Percentiles rank a stretch among this genome's conserved stretches.
These are phyloP conservation scores for Paecilomyces dactylethromorphus DNA, from an alignment of 2,329 filamentous ascomycete genomes.

Conservation along the genomic window DNA sequence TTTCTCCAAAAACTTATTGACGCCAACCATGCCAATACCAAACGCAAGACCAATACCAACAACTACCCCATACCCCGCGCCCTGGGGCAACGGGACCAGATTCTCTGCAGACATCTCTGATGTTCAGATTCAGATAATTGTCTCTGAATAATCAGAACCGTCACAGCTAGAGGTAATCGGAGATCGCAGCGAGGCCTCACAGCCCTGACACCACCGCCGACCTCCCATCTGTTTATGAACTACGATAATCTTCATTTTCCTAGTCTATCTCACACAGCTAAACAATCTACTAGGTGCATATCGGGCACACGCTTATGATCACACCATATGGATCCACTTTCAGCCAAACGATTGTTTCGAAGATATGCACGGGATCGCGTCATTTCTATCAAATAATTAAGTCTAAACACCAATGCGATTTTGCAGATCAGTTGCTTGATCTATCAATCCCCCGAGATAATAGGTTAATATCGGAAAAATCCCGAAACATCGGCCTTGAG, in stretches of 20 bases:
- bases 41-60: slow-evolving; percentile 5
- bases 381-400: background rate
- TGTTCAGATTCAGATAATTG: background rate
- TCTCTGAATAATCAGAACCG: background rate
- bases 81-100: slow-evolving; percentile 1
- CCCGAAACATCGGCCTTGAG: background rate
- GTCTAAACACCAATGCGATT: background rate
- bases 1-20: slow-evolving; percentile 4
- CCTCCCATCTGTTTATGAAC: background rate
- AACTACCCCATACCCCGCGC: slow-evolving; percentile 5
- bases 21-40: slow-evolving; percentile 4
- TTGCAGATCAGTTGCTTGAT: background rate
- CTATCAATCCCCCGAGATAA: background rate
- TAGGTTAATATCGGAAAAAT: background rate
- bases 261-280: background rate
- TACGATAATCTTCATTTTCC: background rate
- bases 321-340: slow-evolving; percentile 5
- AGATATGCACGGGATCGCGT: background rate
- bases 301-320: background rate
- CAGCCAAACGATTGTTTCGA: background rate
- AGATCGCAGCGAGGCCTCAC: too few relatives aligned
- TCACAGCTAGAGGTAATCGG: background rate
- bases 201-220: background rate
- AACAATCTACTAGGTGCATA: background rate
- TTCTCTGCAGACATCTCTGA: slow-evolving; percentile 2